Percentiles rank a stretch among this genome's conserved stretches.
These are phyloP conservation scores for Hanseniaspora lindneri DNA, from an alignment of 805 yeast species.

Conservation along the genomic window DNA sequence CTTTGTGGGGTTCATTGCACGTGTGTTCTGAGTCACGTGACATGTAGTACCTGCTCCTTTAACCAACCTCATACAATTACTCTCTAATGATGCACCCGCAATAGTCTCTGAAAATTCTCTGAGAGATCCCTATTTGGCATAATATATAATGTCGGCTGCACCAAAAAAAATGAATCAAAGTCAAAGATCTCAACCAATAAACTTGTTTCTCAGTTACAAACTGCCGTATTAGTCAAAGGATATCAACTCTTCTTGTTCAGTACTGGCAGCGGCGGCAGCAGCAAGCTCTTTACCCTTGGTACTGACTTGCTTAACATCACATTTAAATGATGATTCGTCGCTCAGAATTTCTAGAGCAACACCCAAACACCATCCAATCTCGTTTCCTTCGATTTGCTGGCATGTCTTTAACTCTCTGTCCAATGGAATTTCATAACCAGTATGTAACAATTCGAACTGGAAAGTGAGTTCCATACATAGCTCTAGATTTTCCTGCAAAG, in stretches of 20 bases:
- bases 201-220: no score
- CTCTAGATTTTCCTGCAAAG: constrained; percentile 66
- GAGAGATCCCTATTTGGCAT: no score
- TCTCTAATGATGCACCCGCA: no score
- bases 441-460: constrained; percentile 79
- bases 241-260: neutral
- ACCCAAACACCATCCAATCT: constrained; percentile 97
- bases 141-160: no score
- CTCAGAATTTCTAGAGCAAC: constrained; percentile 88
- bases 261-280: neutral
- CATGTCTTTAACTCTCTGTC: constrained; percentile 86
- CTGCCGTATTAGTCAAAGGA: neutral
- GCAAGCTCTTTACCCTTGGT: neutral
- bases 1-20: no score
- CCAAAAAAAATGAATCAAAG: no score
- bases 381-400: constrained; percentile 74
- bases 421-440: constrained; percentile 93
- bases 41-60: no score
- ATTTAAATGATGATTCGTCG: constrained; percentile 25
- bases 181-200: no score
- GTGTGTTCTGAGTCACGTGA: no score
- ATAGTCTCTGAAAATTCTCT: no score
- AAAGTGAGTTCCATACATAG: constrained; percentile 91
- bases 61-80: no score
- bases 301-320: neutral